Evolutionary conservation across 768 basidiomycete species (phyloP).

Genomic region (Mycena galericulata): DNA sequence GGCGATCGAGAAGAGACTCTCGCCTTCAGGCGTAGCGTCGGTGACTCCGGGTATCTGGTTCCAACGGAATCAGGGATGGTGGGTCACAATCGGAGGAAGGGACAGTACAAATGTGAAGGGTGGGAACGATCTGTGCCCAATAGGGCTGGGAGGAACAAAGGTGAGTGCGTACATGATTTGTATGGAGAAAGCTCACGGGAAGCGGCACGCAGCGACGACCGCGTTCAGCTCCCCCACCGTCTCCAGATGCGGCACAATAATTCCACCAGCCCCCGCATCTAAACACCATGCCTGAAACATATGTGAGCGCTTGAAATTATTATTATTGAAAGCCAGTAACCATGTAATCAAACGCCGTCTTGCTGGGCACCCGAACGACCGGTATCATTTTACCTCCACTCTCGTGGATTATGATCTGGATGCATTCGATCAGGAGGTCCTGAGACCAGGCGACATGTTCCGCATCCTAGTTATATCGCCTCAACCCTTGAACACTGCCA

Average conservation of each 20-base stretch:
- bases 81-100: background rate
- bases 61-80: background rate
- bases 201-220: conserved; percentile 25
- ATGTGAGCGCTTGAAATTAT: background rate
- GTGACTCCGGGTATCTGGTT: conserved; percentile 25
- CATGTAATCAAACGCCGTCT: conserved; percentile 31
- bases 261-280: conserved; percentile 27
- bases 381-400: conserved; percentile 30
- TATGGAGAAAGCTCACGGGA: conserved; percentile 14
- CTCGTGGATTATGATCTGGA: conserved; percentile 29
- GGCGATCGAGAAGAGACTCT: conserved; percentile 18
- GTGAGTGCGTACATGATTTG: background rate
- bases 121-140: conserved; percentile 28
- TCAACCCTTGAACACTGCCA: background rate
- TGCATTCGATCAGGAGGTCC: conserved; percentile 19
- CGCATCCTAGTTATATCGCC: conserved; percentile 9
- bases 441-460: conserved; percentile 29
- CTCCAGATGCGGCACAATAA: conserved; percentile 28
- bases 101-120: conserved; percentile 21
- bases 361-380: conserved; percentile 29
- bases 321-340: background rate
- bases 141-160: background rate
- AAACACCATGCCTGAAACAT: conserved; percentile 23
- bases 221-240: conserved; percentile 22
- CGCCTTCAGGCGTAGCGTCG: conserved; percentile 3